Evolutionary conservation across 2,329 filamentous ascomycete genomes (phyloP).

Genomic region (Rhynchosporium agropyri): DNA sequence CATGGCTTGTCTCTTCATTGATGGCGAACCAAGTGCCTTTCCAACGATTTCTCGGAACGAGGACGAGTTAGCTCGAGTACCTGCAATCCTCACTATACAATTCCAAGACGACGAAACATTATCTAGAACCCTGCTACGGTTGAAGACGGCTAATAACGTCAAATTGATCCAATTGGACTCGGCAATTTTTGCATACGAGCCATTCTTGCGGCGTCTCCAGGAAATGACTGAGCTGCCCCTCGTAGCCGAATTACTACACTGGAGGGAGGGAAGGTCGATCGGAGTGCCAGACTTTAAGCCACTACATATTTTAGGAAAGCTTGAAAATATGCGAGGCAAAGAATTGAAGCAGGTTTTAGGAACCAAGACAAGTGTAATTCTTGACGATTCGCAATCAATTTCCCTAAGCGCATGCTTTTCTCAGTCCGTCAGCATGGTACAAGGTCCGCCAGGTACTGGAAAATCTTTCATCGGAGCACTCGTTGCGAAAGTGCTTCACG

Average conservation of each 20-base stretch:
- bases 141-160: conserved; percentile 45
- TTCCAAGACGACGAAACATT: conserved; percentile 53
- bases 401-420: conserved; percentile 59
- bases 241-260: conserved; percentile 53
- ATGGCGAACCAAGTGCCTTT: conserved; percentile 59
- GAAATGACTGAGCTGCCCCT: conserved; percentile 58
- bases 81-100: conserved; percentile 54
- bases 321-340: conserved; percentile 31
- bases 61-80: conserved; percentile 47
- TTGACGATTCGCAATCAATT: conserved; percentile 57
- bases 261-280: conserved; percentile 29
- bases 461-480: conserved; percentile 75
- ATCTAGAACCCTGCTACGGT: conserved; percentile 49
- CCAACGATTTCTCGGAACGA: conserved; percentile 57
- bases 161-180: conserved; percentile 64
- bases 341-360: conserved; percentile 43
- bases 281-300: conserved; percentile 30
- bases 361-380: conserved; percentile 41
- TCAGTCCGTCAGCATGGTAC: conserved; percentile 61
- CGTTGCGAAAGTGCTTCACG: conserved; percentile 57
- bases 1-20: conserved; percentile 61
- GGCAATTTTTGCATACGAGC: conserved; percentile 69
- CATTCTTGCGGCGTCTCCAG: conserved; percentile 63
- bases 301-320: conserved; percentile 34
- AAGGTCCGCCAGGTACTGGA: conserved; percentile 74